Evolutionary conservation across 208 protist genomes (phyloP), one percentile per base, ranked within the genome.

Genomic region (Dictyostelium gargantuum): DNA sequence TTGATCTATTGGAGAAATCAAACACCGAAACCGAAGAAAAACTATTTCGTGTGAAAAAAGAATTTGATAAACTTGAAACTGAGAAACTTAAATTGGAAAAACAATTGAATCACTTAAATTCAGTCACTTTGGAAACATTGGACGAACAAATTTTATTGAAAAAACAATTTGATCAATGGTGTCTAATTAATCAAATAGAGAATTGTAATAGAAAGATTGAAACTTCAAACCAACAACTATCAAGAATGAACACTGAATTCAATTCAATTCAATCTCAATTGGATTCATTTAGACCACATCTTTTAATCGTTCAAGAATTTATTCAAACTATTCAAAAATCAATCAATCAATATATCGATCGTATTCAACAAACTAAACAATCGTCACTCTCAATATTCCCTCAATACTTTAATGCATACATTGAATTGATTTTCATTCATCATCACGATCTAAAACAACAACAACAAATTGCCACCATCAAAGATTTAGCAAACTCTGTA

Each of bases 11-110:
- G 21, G 21, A 68, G 19, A 89, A 89, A 42, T 38, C 6, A 32
- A 46, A 40, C 0, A 66, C 2, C 0, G 82, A 89, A 3, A 38
- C 35, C 0, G 82, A 89, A 38, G 82, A 89, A 23, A 89, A 89
- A 40, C 0, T 89, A 38, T 52, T 79, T 9, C 10, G 82, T 40
- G 61, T 6, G 10, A 89, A 79, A 11, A 89, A 79, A 29, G 82
- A 89, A n/a, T 79, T 68, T 8, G 82, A 89, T 56, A 89, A 89
- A 74, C 40, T 42, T 1, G 82, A 89, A 42, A 68, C 44, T 0
- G 82, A 89, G 35, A 77, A 89, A 52, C 6, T 23, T 1, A 89
- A 89, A 66, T 35, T 70, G 6, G 68, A 89, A 23, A 89, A 89
- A 68, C 50, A 63, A 40, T 40, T 89, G 8, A 77, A 77, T 21